Evolutionary conservation across 306 rosid genomes (phyloP).

Genomic region (Myrica gale): DNA sequence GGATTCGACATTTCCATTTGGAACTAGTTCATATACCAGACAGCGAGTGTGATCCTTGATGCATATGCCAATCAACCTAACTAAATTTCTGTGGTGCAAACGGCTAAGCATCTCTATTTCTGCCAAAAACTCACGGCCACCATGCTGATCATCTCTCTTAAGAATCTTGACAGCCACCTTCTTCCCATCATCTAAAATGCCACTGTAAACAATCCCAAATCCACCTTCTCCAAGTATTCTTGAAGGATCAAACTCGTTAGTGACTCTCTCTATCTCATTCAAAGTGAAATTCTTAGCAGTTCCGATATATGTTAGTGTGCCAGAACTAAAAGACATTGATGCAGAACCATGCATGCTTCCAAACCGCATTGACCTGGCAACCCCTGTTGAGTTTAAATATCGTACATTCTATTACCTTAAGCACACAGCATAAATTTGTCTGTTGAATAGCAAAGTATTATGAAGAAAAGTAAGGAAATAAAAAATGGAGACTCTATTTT

Average conservation of each 20-base stretch:
- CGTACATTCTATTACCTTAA: conserved; percentile 7
- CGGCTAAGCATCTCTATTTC: conserved; percentile 99
- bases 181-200: conserved; percentile 75
- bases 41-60: conserved; percentile 77
- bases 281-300: conserved; percentile 71
- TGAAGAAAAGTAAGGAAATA: conserved; percentile 6
- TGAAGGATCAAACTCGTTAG: conserved; percentile 69
- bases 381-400: conserved; percentile 39
- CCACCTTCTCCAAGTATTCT: conserved; percentile 99
- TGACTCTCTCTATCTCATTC: conserved; percentile 74
- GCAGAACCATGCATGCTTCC: conserved; percentile 50
- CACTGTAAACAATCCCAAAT: conserved; percentile 84
- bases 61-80: conserved; percentile 83
- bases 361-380: conserved; percentile 28
- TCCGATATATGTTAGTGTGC: conserved; percentile 60
- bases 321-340: conserved; percentile 50
- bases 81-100: conserved; percentile 89
- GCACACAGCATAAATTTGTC: conserved; percentile 5
- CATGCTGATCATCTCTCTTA: conserved; percentile 79
- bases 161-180: conserved; percentile 90
- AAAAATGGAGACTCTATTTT: not conserved
- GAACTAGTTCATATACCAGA: conserved; percentile 89
- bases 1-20: conserved; percentile 94
- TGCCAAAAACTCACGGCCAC: conserved; percentile 91
- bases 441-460: conserved; percentile 3